Evolutionary conservation across 2,329 filamentous ascomycete species (phyloP).

Genomic region (Trichoderma semiorbis): DNA sequence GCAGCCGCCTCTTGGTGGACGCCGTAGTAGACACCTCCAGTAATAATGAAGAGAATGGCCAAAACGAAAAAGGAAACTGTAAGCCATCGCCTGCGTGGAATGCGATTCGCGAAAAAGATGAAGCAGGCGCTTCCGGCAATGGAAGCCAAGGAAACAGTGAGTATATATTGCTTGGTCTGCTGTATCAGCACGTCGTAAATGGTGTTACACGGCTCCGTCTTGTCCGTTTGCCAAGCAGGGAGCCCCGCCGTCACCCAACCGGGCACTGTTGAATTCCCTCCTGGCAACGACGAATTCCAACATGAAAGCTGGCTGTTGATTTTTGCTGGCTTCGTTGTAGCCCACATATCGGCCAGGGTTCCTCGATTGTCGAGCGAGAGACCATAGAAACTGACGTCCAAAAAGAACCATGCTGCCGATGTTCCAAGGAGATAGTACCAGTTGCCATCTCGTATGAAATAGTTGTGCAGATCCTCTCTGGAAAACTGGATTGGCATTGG

Average conservation of each 20-base stretch:
- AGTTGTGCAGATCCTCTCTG: slow-evolving; percentile 45
- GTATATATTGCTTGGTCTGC: slow-evolving; percentile 50
- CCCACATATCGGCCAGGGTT: slow-evolving; percentile 38
- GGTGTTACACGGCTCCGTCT: slow-evolving; percentile 46
- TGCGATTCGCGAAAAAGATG: slow-evolving; percentile 45
- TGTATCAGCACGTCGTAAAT: slow-evolving; percentile 51
- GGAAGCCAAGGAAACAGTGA: slow-evolving; percentile 51
- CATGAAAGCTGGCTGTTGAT: slow-evolving; percentile 42
- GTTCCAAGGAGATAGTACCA: slow-evolving; percentile 40
- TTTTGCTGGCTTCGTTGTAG: slow-evolving; percentile 31
- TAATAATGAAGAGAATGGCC: slow-evolving; percentile 45
- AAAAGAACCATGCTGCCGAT: slow-evolving; percentile 48
- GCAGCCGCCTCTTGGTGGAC: slow-evolving; percentile 41
- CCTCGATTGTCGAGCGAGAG: slow-evolving; percentile 45
- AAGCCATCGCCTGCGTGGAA: slow-evolving; percentile 49
- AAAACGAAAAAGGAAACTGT: slow-evolving; percentile 47
- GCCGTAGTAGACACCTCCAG: slow-evolving; percentile 48
- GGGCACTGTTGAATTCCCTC: slow-evolving; percentile 43
- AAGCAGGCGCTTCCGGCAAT: slow-evolving; percentile 50
- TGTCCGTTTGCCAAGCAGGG: slow-evolving; percentile 50
- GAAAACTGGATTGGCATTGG: slow-evolving; percentile 49
- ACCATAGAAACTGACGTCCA: slow-evolving; percentile 55
- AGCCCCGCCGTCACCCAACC: slow-evolving; percentile 39
- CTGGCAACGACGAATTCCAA: slow-evolving; percentile 44
- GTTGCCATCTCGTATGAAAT: slow-evolving; percentile 44